These are phyloP conservation scores for Ogataea paradorogensis DNA, from an alignment of 805 yeast species.

Conservation along the genomic window DNA sequence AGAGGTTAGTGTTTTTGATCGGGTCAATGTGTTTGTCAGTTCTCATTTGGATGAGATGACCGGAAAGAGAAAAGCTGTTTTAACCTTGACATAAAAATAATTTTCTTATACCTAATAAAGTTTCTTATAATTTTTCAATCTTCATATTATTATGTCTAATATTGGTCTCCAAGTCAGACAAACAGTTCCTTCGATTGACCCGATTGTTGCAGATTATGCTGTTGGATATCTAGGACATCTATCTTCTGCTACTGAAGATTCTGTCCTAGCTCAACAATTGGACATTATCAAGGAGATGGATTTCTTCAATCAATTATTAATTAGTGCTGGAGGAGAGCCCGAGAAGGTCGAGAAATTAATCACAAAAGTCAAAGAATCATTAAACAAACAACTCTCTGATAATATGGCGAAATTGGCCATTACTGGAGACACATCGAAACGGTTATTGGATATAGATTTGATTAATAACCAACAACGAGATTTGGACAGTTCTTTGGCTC, in stretches of 20 bases:
- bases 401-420: constrained; percentile 71
- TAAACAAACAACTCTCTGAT: constrained; percentile 53
- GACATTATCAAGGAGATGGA: constrained; percentile 64
- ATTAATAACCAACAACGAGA: constrained; percentile 69
- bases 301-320: constrained; percentile 62
- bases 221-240: constrained; percentile 87
- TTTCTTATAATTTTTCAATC: not conserved
- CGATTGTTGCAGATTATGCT: constrained; percentile 84
- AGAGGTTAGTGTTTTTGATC: constrained; percentile 66
- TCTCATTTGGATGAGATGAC: constrained; percentile 82
- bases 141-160: constrained; percentile 29
- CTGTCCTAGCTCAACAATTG: constrained; percentile 72
- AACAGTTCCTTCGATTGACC: constrained; percentile 83
- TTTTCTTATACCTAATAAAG: not conserved
- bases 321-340: constrained; percentile 78
- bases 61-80: constrained; percentile 88
- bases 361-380: constrained; percentile 43
- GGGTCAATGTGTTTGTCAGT: constrained; percentile 76
- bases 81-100: constrained; percentile 46
- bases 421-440: constrained; percentile 84
- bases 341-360: constrained; percentile 52
- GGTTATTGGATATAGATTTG: constrained; percentile 77
- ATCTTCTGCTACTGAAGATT: constrained; percentile 73
- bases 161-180: constrained; percentile 63
- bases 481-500: constrained; percentile 69